Conservation (phyloP, 2,329 filamentous ascomycete genomes). For the Epichloe brachyelytri region DNA sequence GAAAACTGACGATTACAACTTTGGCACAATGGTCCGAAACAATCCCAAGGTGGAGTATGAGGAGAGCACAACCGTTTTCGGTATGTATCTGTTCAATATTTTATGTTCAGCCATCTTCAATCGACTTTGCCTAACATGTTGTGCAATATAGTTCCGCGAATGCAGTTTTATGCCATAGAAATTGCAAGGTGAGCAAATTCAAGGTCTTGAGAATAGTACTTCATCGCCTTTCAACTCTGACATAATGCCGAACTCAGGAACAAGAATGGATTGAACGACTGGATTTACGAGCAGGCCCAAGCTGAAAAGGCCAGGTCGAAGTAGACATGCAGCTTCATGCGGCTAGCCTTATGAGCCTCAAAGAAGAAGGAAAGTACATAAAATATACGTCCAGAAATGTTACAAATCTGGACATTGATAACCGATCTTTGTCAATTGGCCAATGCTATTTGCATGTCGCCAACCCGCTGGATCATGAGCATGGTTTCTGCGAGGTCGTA, state of each 20-base stretch:
- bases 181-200: constrained; percentile 26
- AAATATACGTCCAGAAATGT: not conserved
- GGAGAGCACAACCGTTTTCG: constrained; percentile 83
- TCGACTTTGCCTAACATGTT: not conserved
- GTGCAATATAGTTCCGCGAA: constrained; percentile 32
- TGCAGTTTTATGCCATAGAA: constrained; percentile 44
- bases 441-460: too few relatives aligned
- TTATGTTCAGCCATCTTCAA: not conserved
- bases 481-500: not conserved
- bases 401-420: not conserved
- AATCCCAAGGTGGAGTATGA: constrained; percentile 75
- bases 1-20: constrained; percentile 94
- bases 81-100: constrained; percentile 30
- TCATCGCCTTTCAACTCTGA: not conserved
- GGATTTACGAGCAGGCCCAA: constrained; percentile 81
- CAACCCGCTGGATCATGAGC: not conserved
- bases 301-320: constrained; percentile 31
- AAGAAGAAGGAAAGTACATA: not conserved
- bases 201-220: not conserved
- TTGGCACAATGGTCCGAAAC: constrained; percentile 81
- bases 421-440: not conserved
- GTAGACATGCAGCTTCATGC: not conserved
- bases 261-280: constrained; percentile 81
- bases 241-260: constrained; percentile 42
- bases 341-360: not conserved